These are phyloP conservation scores for Rhodosporidiobolus odoratus DNA, from an alignment of 768 basidiomycete genomes.

Conservation along the genomic window DNA sequence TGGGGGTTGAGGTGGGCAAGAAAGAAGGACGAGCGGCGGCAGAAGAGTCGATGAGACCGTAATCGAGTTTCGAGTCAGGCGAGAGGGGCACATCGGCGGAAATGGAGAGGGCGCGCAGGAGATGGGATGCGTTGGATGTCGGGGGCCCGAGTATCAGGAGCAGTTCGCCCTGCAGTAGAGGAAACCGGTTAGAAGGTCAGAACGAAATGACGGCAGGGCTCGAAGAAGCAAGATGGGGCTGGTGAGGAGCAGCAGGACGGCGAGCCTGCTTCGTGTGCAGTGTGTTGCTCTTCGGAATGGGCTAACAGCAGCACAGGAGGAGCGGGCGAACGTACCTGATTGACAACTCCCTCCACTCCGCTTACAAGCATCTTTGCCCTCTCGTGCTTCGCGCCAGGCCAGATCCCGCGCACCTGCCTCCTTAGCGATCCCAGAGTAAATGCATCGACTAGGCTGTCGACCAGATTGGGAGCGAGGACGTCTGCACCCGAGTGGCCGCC, in stretches of 20 bases:
- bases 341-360: constrained; percentile 30
- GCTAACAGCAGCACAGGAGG: not conserved
- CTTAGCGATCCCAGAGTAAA: constrained; percentile 21
- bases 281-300: no score
- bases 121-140: constrained; percentile 14
- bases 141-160: constrained; percentile 33
- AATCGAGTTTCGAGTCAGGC: constrained; percentile 30
- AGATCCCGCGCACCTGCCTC: not conserved
- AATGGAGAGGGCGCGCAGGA: constrained; percentile 26
- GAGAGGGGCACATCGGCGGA: constrained; percentile 23
- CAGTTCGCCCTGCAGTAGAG: constrained; percentile 22
- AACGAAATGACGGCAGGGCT: not conserved
- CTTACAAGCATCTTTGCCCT: constrained; percentile 14
- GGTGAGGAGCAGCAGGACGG: no score
- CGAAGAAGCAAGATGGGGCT: not conserved
- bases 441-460: constrained; percentile 3
- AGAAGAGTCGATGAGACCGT: constrained; percentile 16
- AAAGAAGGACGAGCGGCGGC: constrained; percentile 7
- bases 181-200: not conserved
- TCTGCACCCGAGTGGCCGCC: constrained; percentile 18
- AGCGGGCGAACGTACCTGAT: constrained; percentile 24
- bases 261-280: no score
- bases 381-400: not conserved
- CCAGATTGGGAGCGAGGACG: constrained; percentile 23
- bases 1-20: not conserved